Evolutionary conservation across 2,329 filamentous ascomycete species (phyloP).

Genomic region (Fusarium paranaense): DNA sequence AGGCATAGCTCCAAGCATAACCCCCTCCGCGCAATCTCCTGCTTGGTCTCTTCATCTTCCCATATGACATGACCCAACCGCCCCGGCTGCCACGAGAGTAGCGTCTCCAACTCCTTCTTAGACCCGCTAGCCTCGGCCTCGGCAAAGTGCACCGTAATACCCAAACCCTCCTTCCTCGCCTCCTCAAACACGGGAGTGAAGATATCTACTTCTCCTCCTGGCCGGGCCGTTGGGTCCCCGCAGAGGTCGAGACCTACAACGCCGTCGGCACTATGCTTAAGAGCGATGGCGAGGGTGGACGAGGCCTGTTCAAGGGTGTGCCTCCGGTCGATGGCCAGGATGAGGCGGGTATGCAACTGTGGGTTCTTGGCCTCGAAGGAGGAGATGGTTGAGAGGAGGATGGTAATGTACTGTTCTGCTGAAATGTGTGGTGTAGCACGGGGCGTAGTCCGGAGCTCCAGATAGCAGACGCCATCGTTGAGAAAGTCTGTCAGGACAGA

Average conservation of each 20-base stretch:
- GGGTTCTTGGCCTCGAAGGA: slow-evolving; percentile 57
- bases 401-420: slow-evolving; percentile 72
- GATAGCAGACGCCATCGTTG: slow-evolving; percentile 78
- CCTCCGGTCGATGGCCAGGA: slow-evolving; percentile 80
- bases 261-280: slow-evolving; percentile 61
- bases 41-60: slow-evolving; percentile 70
- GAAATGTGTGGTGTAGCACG: slow-evolving; percentile 70
- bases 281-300: slow-evolving; percentile 73
- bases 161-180: slow-evolving; percentile 67
- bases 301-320: slow-evolving; percentile 68
- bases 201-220: slow-evolving; percentile 68
- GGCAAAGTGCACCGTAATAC: slow-evolving; percentile 82
- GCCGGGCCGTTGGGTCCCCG: slow-evolving; percentile 71
- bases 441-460: slow-evolving; percentile 85
- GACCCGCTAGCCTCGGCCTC: slow-evolving; percentile 71
- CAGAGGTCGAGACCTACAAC: slow-evolving; percentile 84
- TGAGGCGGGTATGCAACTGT: slow-evolving; percentile 71
- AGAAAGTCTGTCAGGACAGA: slow-evolving; percentile 76
- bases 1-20: slow-evolving; percentile 82
- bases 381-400: slow-evolving; percentile 73
- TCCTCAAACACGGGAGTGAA: slow-evolving; percentile 70
- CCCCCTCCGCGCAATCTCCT: slow-evolving; percentile 61
- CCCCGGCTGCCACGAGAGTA: slow-evolving; percentile 75
- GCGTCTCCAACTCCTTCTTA: slow-evolving; percentile 68
- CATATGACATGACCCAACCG: slow-evolving; percentile 85